These are phyloP conservation scores for Corchorus capsularis DNA, from an alignment of 345 rosid species.

Conservation along the genomic window DNA sequence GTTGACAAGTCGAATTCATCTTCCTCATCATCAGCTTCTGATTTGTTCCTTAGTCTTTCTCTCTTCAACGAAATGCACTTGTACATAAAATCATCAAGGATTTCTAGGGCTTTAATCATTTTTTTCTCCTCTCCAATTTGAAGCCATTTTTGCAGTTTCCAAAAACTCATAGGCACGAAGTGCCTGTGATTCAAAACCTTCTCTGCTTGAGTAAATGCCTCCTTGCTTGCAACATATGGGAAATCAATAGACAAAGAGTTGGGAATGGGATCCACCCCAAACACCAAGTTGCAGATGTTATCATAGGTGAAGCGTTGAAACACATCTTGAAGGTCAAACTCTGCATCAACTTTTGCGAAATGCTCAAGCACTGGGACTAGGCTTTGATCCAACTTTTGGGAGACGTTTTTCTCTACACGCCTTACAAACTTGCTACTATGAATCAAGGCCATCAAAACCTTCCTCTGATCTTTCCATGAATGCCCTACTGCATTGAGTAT, in stretches of 20 bases:
- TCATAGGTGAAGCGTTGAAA: slow-evolving; percentile 35
- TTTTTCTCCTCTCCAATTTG: slow-evolving; percentile 34
- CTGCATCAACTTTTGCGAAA: neutral
- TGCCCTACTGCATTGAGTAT: slow-evolving; percentile 20
- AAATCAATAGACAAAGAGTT: slow-evolving; percentile 21
- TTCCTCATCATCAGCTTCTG: neutral
- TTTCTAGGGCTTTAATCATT: slow-evolving; percentile 12
- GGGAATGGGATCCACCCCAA: slow-evolving; percentile 24
- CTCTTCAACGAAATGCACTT: slow-evolving; percentile 19
- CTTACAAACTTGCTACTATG: slow-evolving; percentile 7
- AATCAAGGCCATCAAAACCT: slow-evolving; percentile 4
- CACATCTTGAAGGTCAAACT: slow-evolving; percentile 36
- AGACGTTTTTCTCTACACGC: neutral
- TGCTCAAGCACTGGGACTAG: slow-evolving; percentile 22
- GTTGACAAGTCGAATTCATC: slow-evolving; percentile 31
- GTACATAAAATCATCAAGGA: slow-evolving; percentile 19
- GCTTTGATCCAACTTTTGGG: slow-evolving; percentile 12
- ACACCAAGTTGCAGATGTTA: slow-evolving; percentile 21
- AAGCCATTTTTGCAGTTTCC: slow-evolving; percentile 32
- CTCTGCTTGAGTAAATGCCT: slow-evolving; percentile 27
- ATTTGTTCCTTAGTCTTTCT: neutral
- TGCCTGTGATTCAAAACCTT: slow-evolving; percentile 15
- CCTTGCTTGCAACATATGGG: slow-evolving; percentile 21
- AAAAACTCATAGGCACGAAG: slow-evolving; percentile 10
- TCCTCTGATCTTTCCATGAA: slow-evolving; percentile 30